phyloP scores from a whole-genome alignment of 306 rosid genomes.

The Lathyrus aphaca region DNA sequence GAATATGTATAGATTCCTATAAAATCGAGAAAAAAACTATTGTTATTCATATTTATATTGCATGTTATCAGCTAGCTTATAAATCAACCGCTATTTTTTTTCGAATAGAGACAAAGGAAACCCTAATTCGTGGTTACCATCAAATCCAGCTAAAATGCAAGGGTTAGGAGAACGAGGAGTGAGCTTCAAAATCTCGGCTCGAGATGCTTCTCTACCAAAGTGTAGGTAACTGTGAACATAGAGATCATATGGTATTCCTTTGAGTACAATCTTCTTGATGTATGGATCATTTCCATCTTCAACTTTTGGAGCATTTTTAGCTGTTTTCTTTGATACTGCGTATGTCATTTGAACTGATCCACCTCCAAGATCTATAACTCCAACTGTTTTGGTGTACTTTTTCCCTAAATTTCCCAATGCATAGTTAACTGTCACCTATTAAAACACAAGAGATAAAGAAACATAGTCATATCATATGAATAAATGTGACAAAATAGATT shows the following conservation, averaged over 20 bases:
- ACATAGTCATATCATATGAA: too few relatives aligned
- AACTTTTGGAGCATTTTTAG: constrained; percentile 58
- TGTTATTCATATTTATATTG: neutral
- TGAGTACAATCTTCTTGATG: constrained; percentile 56
- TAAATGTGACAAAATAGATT: neutral
- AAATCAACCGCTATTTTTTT: too few relatives aligned
- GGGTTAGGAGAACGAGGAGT: constrained; percentile 51
- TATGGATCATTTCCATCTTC: constrained; percentile 58
- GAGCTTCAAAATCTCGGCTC: constrained; percentile 73
- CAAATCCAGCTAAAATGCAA: constrained; percentile 45
- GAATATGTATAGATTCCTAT: constrained; percentile 51
- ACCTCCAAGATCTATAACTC: constrained; percentile 87
- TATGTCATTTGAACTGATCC: constrained; percentile 94
- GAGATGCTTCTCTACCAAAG: constrained; percentile 68
- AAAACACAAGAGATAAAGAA: neutral
- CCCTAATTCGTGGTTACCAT: neutral
- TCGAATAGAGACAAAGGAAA: neutral
- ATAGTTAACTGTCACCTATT: constrained; percentile 73
- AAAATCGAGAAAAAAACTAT: neutral
- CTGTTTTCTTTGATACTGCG: constrained; percentile 65
- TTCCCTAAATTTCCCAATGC: constrained; percentile 66
- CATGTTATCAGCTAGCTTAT: too few relatives aligned
- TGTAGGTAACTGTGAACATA: constrained; percentile 88
- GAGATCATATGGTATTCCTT: constrained; percentile 59
- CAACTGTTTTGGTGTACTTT: constrained; percentile 59